Percentiles rank a stretch among this genome's conserved stretches.
Evolutionary conservation across 2,329 filamentous ascomycete genomes (phyloP).

Genomic region (Fusarium mexicanum): DNA sequence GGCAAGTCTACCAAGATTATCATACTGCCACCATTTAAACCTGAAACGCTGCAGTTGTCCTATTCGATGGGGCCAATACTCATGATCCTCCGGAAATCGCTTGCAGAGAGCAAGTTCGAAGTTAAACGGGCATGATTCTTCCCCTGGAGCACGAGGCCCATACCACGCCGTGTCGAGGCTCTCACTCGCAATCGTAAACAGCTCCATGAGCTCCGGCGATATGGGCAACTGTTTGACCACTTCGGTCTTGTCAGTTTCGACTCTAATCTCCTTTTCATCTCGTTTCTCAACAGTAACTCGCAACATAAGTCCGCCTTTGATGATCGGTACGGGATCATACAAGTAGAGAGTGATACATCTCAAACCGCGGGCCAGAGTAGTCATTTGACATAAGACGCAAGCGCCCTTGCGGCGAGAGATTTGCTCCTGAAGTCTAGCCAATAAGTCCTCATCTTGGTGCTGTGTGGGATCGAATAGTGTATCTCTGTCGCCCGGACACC

Average conservation of each 20-base stretch:
- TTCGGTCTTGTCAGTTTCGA: background rate
- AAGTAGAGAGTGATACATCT: background rate
- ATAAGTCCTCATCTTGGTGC: background rate
- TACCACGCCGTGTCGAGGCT: background rate
- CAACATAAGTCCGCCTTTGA: background rate
- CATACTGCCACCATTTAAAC: fast-evolving
- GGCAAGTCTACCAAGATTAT: background rate
- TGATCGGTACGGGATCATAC: background rate
- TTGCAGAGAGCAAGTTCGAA: background rate
- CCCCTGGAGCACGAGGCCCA: background rate
- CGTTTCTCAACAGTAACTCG: background rate
- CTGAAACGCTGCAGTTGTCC: background rate
- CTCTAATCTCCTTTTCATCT: background rate
- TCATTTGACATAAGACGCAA: background rate
- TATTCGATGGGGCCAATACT: background rate
- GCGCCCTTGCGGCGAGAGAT: background rate
- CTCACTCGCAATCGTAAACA: background rate
- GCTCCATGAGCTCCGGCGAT: background rate
- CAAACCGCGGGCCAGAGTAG: background rate
- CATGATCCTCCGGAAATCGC: background rate
- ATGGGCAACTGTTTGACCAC: background rate
- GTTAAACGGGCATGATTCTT: background rate
- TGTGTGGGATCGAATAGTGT: background rate
- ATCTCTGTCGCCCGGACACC: background rate
- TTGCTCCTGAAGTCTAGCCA: background rate